Evolutionary conservation across 495 filamentous ascomycete genomes (phyloP).

Genomic region (Penicillium cosmopolitanum): DNA sequence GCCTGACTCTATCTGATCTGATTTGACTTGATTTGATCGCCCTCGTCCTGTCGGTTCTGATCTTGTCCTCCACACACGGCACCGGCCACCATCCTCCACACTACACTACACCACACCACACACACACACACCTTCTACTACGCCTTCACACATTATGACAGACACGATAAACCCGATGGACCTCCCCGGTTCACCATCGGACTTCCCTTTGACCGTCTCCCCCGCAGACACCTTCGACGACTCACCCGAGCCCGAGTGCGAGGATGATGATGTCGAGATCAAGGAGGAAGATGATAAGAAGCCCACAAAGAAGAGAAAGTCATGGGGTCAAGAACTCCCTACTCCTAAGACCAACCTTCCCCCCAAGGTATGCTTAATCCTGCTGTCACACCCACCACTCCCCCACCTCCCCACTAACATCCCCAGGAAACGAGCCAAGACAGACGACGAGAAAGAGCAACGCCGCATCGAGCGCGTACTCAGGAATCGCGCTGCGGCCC

Average conservation of each 20-base stretch:
- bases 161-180: constrained; percentile 40
- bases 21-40: not conserved
- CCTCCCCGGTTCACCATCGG: constrained; percentile 36
- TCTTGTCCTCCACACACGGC: constrained; percentile 3
- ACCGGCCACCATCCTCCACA: not conserved
- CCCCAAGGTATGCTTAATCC: constrained; percentile 73
- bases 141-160: constrained; percentile 38
- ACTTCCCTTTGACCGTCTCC: constrained; percentile 52
- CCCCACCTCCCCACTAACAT: not conserved
- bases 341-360: constrained; percentile 96
- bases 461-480: constrained; percentile 96
- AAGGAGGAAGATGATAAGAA: constrained; percentile 66
- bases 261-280: constrained; percentile 4
- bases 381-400: not conserved
- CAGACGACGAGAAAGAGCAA: constrained; percentile 98
- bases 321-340: constrained; percentile 96
- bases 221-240: constrained; percentile 53
- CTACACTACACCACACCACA: not conserved
- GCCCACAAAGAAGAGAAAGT: constrained; percentile 93
- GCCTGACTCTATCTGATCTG: not conserved
- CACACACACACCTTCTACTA: constrained; percentile 2
- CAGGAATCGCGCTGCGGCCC: constrained; percentile 91
- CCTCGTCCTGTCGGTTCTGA: not conserved
- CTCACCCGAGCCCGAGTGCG: constrained; percentile 28
- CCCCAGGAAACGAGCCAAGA: constrained; percentile 92